Base-by-base conservation (phyloP, 805 yeast genomes). In the Trichomonascus vanleenenianus region DNA sequence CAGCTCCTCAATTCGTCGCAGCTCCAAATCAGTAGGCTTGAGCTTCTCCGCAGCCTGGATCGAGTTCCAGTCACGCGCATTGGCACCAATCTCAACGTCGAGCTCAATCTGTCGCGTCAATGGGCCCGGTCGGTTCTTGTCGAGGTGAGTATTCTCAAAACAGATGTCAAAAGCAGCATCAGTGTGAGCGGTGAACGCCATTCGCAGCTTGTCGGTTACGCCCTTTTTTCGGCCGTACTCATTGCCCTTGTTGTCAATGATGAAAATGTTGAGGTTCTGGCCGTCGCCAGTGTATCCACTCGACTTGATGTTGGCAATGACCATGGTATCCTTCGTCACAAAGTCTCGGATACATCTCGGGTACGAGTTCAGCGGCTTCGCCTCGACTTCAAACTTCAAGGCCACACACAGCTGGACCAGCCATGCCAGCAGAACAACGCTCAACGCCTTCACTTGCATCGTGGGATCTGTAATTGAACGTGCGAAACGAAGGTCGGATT, bases 61-160 rank as follows among this genome's bases (percentile, higher is more conserved):
- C 19, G 88, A 86, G 62, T 88, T 87, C 97, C 97, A 93, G 69
- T 93, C 97, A 66, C 97, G 83, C 36, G 97, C 98, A 58, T 88
- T 85, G 43, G 97, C 85, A 38, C 98, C 98, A 51, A 88, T 81
- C 65, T 93, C 97, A 49, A 93, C 82, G 53, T 89, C 97, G 58
- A 93, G 71, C 60, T 88, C 96, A 56, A 93, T 71, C 44, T 82
- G 82, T 65, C 97, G 81, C 49, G 68, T 63, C 54, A 75, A 57
- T 27, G 71, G 62, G 39, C 71, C 68, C 22, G 74, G 74, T 45
- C 49, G 42, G 32, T 46, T 39, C n/a, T 46, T 42, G 31, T 45
- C 48, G 32, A 40, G 40, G 39, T 66, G 62, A 42, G 71, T 63
- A 65, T 93, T 91, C 49, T 81, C 83, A 67, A 93, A 84, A 66